These are phyloP conservation scores for Glonium stellatum DNA, from an alignment of 495 filamentous ascomycete genomes.

Conservation along the genomic window DNA sequence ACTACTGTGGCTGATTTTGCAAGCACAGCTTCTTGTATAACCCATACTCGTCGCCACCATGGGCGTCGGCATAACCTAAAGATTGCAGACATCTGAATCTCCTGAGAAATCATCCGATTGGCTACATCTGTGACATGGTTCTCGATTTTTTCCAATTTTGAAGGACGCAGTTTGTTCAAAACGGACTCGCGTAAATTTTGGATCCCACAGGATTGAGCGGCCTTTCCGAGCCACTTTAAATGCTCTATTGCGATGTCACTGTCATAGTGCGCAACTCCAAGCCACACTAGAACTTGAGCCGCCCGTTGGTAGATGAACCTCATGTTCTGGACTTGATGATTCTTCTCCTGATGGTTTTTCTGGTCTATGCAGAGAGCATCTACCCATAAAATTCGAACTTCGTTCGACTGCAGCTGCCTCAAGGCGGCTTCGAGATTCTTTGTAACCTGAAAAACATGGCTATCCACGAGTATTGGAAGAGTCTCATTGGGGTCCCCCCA, in stretches of 20 bases:
- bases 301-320: neutral
- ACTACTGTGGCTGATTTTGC: conserved; percentile 13
- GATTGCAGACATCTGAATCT: neutral
- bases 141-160: no score
- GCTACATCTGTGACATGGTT: neutral
- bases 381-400: conserved; percentile 1
- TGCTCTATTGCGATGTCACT: neutral
- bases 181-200: no score
- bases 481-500: neutral
- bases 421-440: neutral
- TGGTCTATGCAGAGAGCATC: conserved; percentile 18
- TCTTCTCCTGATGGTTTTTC: conserved; percentile 7
- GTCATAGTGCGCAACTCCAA: neutral
- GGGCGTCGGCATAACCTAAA: conserved; percentile 7
- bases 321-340: conserved; percentile 8
- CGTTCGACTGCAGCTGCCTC: neutral
- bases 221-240: neutral
- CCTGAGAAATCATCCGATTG: neutral
- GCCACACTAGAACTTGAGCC: neutral
- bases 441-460: neutral
- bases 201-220: neutral
- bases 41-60: conserved; percentile 27
- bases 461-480: neutral
- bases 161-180: no score
- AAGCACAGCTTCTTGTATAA: conserved; percentile 25